These are phyloP conservation scores for Plenodomus tracheiphilus DNA, from an alignment of 2,329 filamentous ascomycete genomes.

Conservation along the genomic window DNA sequence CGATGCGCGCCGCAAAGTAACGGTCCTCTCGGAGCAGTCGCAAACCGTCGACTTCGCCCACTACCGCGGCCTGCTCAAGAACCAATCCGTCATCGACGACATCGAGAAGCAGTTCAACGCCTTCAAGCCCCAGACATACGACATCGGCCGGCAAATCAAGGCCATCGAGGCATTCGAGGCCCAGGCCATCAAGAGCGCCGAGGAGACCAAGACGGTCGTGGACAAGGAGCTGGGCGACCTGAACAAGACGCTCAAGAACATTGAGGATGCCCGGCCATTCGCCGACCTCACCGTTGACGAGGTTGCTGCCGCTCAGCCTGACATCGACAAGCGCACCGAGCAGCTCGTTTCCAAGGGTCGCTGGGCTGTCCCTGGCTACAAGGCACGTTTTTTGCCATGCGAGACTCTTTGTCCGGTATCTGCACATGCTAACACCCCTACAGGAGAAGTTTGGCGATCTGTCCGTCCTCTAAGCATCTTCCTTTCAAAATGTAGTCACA, in stretches of 20 bases:
- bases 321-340: conserved; percentile 95
- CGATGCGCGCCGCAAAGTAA: conserved; percentile 92
- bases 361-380: conserved; percentile 98
- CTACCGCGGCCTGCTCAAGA: conserved; percentile 93
- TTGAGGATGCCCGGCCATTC: conserved; percentile 92
- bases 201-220: conserved; percentile 95
- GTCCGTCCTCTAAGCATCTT: conserved; percentile 76
- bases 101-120: conserved; percentile 92
- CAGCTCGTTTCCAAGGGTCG: conserved; percentile 96
- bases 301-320: conserved; percentile 88
- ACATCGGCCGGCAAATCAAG: conserved; percentile 92
- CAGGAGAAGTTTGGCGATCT: conserved; percentile 99
- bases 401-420: too few relatives aligned
- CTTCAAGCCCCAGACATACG: conserved; percentile 93
- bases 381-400: conserved; percentile 65
- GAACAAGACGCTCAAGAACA: conserved; percentile 94
- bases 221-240: conserved; percentile 93
- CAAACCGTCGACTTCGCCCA: conserved; percentile 89
- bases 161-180: conserved; percentile 97
- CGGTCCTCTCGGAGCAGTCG: conserved; percentile 78
- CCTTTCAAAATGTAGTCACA: conserved; percentile 26
- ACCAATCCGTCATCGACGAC: conserved; percentile 92
- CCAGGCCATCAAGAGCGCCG: conserved; percentile 93
- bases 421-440: conserved; percentile 53
- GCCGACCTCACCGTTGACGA: conserved; percentile 98